Evolutionary conservation across 768 basidiomycete species (phyloP), one percentile per base, ranked within the genome.

Genomic region (Mycena sanguinolenta): DNA sequence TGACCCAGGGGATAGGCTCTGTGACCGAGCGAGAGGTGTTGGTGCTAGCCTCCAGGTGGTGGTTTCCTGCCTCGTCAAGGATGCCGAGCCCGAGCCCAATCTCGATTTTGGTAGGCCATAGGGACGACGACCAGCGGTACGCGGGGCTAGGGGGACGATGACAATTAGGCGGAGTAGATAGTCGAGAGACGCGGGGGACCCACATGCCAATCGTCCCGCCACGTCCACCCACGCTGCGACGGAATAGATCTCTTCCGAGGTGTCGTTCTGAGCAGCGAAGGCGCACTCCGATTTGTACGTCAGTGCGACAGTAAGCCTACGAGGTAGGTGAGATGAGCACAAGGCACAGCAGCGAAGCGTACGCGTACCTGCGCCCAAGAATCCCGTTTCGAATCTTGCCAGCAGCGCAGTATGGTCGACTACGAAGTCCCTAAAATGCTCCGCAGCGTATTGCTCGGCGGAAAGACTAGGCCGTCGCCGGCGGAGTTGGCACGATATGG

Each of bases 211-310:
- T 90, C 14, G 95, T 96, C 5, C 86, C 95, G 30, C 95, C 83
- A 61, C 87, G 88, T n/a, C 84, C 81, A 90, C 84, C 81, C 89
- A 91, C 74, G 91, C 84, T 0, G 94, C 93, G 19, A 90, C 77
- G 52, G 81, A 76, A 76, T 91, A 87, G 8, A 97, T 92, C 58
- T 92, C 86, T 44, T 93, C 86, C 34, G 97, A 88, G 61, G 81
- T 81, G 21, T 85, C 92, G 8, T 93, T 94, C 19, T 85, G 82
- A 28, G 88, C 79, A 0, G 95, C 92, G 21, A 95, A 83, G 6
- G 95, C 95, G 49, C 95, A n/a, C 95, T 13, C 94, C 93, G 63
- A 96, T 91, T 97, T 97, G 85, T 97, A 97, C 1, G 96, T 93
- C 25, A 95, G 82, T 5, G 92, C 89, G 6, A 92, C 94, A 0